A percentile compares a stretch with the other conserved stretches of the same genome.
These are phyloP conservation scores for Zea mays DNA, from an alignment of 176 grass and related monocot species.

Conservation along the genomic window DNA sequence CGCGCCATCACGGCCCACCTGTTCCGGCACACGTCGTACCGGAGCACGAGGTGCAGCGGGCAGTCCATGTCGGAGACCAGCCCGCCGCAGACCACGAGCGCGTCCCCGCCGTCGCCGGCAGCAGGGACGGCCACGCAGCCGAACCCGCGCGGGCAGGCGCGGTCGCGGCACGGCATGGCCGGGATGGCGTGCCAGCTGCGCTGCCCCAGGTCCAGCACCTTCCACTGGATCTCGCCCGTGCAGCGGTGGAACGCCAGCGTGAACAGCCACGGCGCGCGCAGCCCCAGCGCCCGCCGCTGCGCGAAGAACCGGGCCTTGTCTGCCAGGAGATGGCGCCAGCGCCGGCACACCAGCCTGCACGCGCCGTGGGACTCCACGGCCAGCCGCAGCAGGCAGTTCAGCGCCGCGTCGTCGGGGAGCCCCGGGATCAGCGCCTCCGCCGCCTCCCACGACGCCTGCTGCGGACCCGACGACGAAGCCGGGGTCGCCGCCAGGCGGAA, in stretches of 20 bases:
- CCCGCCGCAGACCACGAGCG: slow-evolving; percentile 81
- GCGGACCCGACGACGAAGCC: background rate
- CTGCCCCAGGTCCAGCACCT: slow-evolving; percentile 72
- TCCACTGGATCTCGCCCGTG: slow-evolving; percentile 95
- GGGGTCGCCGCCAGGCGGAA: slow-evolving; percentile 52
- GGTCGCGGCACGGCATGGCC: slow-evolving; percentile 82
- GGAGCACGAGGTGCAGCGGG: slow-evolving; percentile 78
- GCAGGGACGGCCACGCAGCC: slow-evolving; percentile 72
- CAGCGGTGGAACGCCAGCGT: slow-evolving; percentile 92
- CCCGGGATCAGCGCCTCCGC: slow-evolving; percentile 61
- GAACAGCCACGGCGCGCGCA: slow-evolving; percentile 62
- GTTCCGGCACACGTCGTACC: slow-evolving; percentile 68
- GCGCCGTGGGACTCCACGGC: slow-evolving; percentile 53
- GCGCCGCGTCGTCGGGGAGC: slow-evolving; percentile 81
- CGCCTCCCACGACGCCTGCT: background rate
- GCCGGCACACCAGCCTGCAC: slow-evolving; percentile 75
- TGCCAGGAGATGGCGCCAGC: slow-evolving; percentile 68
- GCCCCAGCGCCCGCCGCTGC: slow-evolving; percentile 52
- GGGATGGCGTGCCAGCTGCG: slow-evolving; percentile 84
- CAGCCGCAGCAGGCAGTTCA: slow-evolving; percentile 82
- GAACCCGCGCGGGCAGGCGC: slow-evolving; percentile 78
- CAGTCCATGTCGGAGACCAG: slow-evolving; percentile 98
- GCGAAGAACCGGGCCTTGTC: slow-evolving; percentile 65
- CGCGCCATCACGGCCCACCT: slow-evolving; percentile 66
- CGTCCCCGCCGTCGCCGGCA: background rate